A percentile compares a stretch with the other conserved stretches of the same genome.
phyloP scores from a whole-genome alignment of 2,329 filamentous ascomycete genomes.

The Phaeosphaeria sp. region DNA sequence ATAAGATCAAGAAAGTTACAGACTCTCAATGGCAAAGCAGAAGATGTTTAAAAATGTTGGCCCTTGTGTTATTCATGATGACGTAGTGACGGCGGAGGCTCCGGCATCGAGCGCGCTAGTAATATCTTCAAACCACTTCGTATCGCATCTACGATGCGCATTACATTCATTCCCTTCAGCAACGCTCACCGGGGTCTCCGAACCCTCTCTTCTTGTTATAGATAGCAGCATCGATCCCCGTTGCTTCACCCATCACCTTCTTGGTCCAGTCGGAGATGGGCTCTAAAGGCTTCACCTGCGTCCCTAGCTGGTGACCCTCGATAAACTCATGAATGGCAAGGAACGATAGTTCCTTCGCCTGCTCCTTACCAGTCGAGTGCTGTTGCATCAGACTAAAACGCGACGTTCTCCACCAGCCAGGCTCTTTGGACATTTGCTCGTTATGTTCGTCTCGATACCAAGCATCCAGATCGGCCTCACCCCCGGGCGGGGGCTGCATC shows the following conservation, averaged over 20 bases:
- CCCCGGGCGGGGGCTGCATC: slow-evolving; percentile 32
- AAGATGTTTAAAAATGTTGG: neutral
- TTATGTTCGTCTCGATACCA: slow-evolving; percentile 46
- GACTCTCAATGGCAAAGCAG: neutral
- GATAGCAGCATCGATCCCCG: slow-evolving; percentile 37
- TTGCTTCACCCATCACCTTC: slow-evolving; percentile 27
- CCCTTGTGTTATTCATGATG: neutral
- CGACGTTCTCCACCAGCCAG: slow-evolving; percentile 34
- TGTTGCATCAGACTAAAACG: slow-evolving; percentile 27
- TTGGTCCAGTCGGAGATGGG: slow-evolving; percentile 43
- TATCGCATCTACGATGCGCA: neutral
- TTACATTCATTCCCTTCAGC: neutral
- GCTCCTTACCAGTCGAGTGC: slow-evolving; percentile 12
- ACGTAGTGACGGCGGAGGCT: slow-evolving; percentile 1
- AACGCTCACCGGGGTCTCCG: slow-evolving; percentile 1
- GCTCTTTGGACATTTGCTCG: slow-evolving; percentile 40
- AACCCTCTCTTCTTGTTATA: slow-evolving; percentile 29
- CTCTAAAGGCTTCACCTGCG: slow-evolving; percentile 33
- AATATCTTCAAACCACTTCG: neutral
- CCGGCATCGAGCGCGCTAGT: neutral
- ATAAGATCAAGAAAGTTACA: neutral
- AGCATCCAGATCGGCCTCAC: slow-evolving; percentile 32
- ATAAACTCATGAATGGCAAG: slow-evolving; percentile 42
- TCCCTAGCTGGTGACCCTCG: slow-evolving; percentile 32
- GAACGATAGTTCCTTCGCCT: slow-evolving; percentile 22